A percentile compares a stretch with the other conserved stretches of the same genome.
Evolutionary conservation across 805 yeast species (phyloP).

Genomic region (Saccharomycopsis sp.): DNA sequence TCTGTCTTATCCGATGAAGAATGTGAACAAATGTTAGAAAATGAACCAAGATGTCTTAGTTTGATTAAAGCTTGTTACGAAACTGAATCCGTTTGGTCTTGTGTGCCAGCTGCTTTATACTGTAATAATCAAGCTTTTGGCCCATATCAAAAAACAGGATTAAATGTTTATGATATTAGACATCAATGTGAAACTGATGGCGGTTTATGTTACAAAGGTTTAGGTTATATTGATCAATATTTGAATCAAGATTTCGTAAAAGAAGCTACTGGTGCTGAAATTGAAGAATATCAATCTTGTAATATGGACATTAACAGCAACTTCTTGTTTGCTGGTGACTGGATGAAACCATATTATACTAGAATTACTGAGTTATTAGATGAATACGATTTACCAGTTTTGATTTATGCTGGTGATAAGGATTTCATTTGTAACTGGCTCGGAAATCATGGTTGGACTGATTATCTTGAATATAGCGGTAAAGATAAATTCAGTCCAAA

Average conservation of each 20-base stretch:
- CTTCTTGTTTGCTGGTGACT: conserved; percentile 82
- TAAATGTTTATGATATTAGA: conserved; percentile 87
- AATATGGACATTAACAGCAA: conserved; percentile 70
- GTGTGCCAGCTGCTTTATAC: conserved; percentile 86
- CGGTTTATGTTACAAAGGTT: conserved; percentile 61
- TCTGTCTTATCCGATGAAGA: conserved; percentile 69
- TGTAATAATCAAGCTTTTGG: conserved; percentile 81
- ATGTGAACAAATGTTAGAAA: conserved; percentile 58
- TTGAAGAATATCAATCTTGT: conserved; percentile 67
- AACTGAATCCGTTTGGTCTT: conserved; percentile 64
- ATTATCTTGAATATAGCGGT: conserved; percentile 56
- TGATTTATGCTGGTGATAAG: conserved; percentile 90
- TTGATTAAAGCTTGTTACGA: conserved; percentile 74
- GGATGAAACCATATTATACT: conserved; percentile 82
- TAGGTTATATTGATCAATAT: conserved; percentile 67
- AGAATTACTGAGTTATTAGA: conserved; percentile 55
- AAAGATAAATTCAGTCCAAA: conserved; percentile 34
- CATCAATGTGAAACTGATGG: conserved; percentile 59
- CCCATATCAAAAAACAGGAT: conserved; percentile 78
- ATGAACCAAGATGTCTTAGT: conserved; percentile 68
- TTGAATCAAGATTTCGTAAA: conserved; percentile 70
- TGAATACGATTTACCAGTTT: conserved; percentile 51
- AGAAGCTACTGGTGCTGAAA: conserved; percentile 85
- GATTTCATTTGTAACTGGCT: conserved; percentile 91
- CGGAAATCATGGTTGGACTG: conserved; percentile 80